Percentiles rank a stretch among this genome's conserved stretches.
These are phyloP conservation scores for Phytophthora macrochlamydospora DNA, from an alignment of 352 stramenopile genomes.

Conservation along the genomic window DNA sequence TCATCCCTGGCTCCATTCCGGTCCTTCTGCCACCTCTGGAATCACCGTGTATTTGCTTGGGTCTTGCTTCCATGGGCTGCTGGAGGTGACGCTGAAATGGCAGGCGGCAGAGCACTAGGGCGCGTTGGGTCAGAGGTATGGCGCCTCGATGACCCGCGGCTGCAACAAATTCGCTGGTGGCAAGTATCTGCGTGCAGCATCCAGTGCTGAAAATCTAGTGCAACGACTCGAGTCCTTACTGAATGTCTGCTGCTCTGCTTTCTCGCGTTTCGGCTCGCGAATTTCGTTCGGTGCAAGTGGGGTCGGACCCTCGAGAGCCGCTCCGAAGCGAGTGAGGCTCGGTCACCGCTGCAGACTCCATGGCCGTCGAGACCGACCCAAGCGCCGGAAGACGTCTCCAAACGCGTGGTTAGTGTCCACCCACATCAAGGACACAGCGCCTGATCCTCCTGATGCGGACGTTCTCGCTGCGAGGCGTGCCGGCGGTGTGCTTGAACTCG, in stretches of 20 bases:
- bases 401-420: too few relatives aligned
- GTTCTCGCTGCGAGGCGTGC: neutral
- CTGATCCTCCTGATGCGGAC: too few relatives aligned
- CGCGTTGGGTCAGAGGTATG: conserved; percentile 9
- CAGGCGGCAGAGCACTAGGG: neutral
- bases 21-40: conserved; percentile 9
- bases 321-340: too few relatives aligned
- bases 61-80: neutral
- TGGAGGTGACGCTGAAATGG: neutral
- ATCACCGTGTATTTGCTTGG: conserved; percentile 17
- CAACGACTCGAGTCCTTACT: too few relatives aligned
- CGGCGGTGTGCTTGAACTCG: neutral
- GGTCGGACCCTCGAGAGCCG: too few relatives aligned
- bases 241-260: conserved; percentile 79
- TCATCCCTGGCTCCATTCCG: conserved; percentile 5
- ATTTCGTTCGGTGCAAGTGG: too few relatives aligned
- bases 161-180: conserved; percentile 14
- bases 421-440: too few relatives aligned
- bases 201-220: conserved; percentile 1
- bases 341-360: too few relatives aligned
- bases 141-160: conserved; percentile 14
- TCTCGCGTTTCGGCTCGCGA: too few relatives aligned
- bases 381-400: too few relatives aligned
- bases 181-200: conserved; percentile 7
- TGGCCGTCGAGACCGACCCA: too few relatives aligned